These are phyloP conservation scores for Triticum aestivum DNA, from an alignment of 176 grass and related monocot species.

Conservation along the genomic window IWGSC_CS_RefSeq_v2.1 NC_057806.1:486274261-486274760, in stretches of 20 bases:
- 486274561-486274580: not conserved
- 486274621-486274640: conserved; percentile 13
- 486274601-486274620: not conserved
- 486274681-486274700: not conserved
- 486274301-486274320: not conserved
- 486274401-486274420: not conserved
- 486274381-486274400: not conserved
- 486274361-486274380: not conserved
- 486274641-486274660: not conserved
- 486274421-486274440: not conserved
- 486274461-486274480: not conserved
- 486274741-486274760: conserved; percentile 86
- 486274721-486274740: conserved; percentile 78
- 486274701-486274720: conserved; percentile 65
- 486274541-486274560: not conserved
- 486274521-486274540: conserved; percentile 14
- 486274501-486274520: conserved; percentile 26
- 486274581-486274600: not conserved
- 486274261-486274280: not conserved
- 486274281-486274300: not conserved
- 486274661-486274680: not conserved
- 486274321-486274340: not conserved
- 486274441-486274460: not conserved
- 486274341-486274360: not conserved
- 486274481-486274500: not conserved